phyloP scores from a whole-genome alignment of 768 basidiomycete genomes.

The Cystobasidium ongulense region DNA sequence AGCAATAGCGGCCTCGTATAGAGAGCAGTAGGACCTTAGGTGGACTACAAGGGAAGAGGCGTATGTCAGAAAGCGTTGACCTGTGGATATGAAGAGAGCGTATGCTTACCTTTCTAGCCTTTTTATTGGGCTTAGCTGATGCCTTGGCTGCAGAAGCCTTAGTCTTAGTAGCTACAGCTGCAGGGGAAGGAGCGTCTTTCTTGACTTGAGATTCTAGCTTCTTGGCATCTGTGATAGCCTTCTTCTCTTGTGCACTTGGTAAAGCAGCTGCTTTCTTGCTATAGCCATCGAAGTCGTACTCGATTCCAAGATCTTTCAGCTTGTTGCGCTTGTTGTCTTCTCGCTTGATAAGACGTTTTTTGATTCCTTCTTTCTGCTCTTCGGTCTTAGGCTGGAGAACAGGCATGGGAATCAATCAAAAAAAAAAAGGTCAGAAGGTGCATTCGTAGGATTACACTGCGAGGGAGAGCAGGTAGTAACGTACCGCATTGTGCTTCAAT shows the following conservation, averaged over 20 bases:
- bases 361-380: slow-evolving; percentile 58
- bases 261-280: slow-evolving; percentile 48
- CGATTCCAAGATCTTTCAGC: slow-evolving; percentile 69
- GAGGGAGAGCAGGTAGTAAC: no score
- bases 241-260: slow-evolving; percentile 17
- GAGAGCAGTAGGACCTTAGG: background rate
- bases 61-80: background rate
- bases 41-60: background rate
- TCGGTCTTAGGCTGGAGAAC: slow-evolving; percentile 38
- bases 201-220: slow-evolving; percentile 18
- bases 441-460: background rate
- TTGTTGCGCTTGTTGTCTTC: slow-evolving; percentile 70
- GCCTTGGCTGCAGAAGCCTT: background rate
- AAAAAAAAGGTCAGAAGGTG: background rate
- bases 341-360: slow-evolving; percentile 63
- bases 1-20: no score
- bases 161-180: background rate
- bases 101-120: slow-evolving; percentile 9
- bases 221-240: slow-evolving; percentile 7
- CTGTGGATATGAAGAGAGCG: background rate
- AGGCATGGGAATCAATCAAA: background rate
- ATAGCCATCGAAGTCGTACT: slow-evolving; percentile 79
- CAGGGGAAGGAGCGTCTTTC: slow-evolving; percentile 24
- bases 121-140: slow-evolving; percentile 2
- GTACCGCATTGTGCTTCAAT: slow-evolving; percentile 72